Base-by-base conservation (phyloP, 345 rosid genomes). In the Trapa bicornis region DNA sequence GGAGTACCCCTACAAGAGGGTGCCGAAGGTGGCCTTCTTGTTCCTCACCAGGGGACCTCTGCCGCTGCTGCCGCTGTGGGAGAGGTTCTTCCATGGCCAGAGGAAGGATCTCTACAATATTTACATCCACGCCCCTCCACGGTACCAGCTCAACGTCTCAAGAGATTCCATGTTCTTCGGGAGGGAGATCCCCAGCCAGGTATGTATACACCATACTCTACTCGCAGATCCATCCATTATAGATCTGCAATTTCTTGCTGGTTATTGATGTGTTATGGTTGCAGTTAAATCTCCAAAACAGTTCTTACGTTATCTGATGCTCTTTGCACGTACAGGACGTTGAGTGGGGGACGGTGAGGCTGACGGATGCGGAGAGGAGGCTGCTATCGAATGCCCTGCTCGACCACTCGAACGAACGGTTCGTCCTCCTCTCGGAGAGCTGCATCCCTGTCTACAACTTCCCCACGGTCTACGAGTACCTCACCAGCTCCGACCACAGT, bases 341-440 rank as follows among this genome's bases (percentile, higher is more conserved):
- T 71, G 79, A 75, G 65, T 92, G 98, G 98, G 98, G 98, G 52
- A 81, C 89, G 0, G 75, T 85, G 50, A 71, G 75, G 62, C 72
- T 92, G 73, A 75, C 86, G 60, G 96, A 87, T 64, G 98, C 96
- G 2, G 96, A 92, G 81, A 89, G 81, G 80, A 93, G 98, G 60
- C 93, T 92, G 67, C 82, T 92, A 36, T 88, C 98, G 53, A 92
- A 92, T 50, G 96, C 96, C 58, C 69, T 92, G 70, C 85, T 89
- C 61, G 96, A 92, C 75, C 86, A 86, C 70, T 84, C 93, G 6
- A 92, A 92, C 17, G 96, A 92, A 68, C 86, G 96, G 64, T 92
- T 92, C 71, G 73, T 89, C 66, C 96, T 92, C 71, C 96, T 92
- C 42, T 92, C 98, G 0, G 98, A 92, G 78, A 92, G 96, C 80